phyloP scores from a whole-genome alignment of 2,329 filamentous ascomycete species.

The Cordyceps tenuipes region DNA sequence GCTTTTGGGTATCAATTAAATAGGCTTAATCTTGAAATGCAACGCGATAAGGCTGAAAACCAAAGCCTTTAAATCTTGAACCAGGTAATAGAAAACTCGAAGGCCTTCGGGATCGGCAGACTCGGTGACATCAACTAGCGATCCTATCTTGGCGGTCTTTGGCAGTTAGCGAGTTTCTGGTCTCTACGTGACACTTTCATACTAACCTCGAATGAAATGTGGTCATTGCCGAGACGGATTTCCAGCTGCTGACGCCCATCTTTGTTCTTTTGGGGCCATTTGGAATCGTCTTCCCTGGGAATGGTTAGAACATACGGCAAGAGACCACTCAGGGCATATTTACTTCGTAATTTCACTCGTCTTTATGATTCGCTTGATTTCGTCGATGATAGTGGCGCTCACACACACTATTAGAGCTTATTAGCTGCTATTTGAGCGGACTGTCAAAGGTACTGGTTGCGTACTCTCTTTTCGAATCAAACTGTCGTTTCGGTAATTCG shows the following conservation, averaged over 20 bases:
- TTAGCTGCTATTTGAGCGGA: not conserved
- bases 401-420: slow-evolving; percentile 68
- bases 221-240: slow-evolving; percentile 85
- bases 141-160: slow-evolving; percentile 96
- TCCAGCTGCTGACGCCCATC: slow-evolving; percentile 95
- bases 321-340: slow-evolving; percentile 17
- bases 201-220: slow-evolving; percentile 91
- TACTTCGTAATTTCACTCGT: slow-evolving; percentile 97
- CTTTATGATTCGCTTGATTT: slow-evolving; percentile 96
- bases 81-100: slow-evolving; percentile 96
- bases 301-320: not conserved
- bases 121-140: slow-evolving; percentile 91
- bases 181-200: not conserved
- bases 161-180: slow-evolving; percentile 3
- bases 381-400: slow-evolving; percentile 78
- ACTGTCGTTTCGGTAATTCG: slow-evolving; percentile 97
- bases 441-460: slow-evolving; percentile 26
- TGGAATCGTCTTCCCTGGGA: slow-evolving; percentile 85
- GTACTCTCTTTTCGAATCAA: slow-evolving; percentile 98
- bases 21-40: slow-evolving; percentile 93
- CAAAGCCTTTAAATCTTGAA: slow-evolving; percentile 92
- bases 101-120: slow-evolving; percentile 93
- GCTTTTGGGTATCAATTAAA: slow-evolving; percentile 32
- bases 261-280: slow-evolving; percentile 99
- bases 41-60: slow-evolving; percentile 94